Percentiles rank a stretch among this genome's conserved stretches.
Conservation (phyloP, 1,139 yeast species). For the Pichia sp. region DNA sequence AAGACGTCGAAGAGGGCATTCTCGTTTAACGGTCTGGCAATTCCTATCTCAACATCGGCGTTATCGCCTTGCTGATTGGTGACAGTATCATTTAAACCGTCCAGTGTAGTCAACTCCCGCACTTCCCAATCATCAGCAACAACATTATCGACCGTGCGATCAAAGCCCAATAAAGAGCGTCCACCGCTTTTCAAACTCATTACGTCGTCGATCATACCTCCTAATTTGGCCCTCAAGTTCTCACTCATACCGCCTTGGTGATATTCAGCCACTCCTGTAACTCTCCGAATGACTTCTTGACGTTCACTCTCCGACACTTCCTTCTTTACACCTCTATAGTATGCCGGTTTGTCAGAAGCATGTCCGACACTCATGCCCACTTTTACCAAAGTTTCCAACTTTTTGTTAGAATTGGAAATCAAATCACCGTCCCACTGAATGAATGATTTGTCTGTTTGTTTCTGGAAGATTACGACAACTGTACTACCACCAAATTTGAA, state of each 20-base stretch:
- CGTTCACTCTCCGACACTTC: slow-evolving; percentile 17
- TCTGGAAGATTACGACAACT: slow-evolving; percentile 54
- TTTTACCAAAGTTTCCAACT: slow-evolving; percentile 76
- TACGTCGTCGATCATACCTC: slow-evolving; percentile 19
- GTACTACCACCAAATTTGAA: slow-evolving; percentile 97
- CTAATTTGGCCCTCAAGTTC: slow-evolving; percentile 13
- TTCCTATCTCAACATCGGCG: slow-evolving; percentile 6
- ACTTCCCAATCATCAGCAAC: slow-evolving; percentile 20
- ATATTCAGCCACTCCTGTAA: slow-evolving; percentile 19
- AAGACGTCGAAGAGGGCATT: neutral
- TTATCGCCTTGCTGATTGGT: neutral
- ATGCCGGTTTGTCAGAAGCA: slow-evolving; percentile 46
- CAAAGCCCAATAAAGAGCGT: neutral
- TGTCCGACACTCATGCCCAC: slow-evolving; percentile 96
- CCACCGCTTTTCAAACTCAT: slow-evolving; percentile 13
- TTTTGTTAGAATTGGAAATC: slow-evolving; percentile 57
- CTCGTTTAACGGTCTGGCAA: slow-evolving; percentile 4
- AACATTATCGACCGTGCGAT: neutral
- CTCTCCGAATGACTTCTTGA: slow-evolving; percentile 18
- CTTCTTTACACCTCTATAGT: slow-evolving; percentile 33
- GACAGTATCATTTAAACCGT: slow-evolving; percentile 12
- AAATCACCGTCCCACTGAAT: slow-evolving; percentile 72
- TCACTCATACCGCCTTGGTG: slow-evolving; percentile 13
- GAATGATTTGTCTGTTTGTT: neutral
- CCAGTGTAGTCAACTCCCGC: slow-evolving; percentile 18